These are phyloP conservation scores for Alternaria burnsii DNA, from an alignment of 2,329 filamentous ascomycete species.

Conservation along the genomic window DNA sequence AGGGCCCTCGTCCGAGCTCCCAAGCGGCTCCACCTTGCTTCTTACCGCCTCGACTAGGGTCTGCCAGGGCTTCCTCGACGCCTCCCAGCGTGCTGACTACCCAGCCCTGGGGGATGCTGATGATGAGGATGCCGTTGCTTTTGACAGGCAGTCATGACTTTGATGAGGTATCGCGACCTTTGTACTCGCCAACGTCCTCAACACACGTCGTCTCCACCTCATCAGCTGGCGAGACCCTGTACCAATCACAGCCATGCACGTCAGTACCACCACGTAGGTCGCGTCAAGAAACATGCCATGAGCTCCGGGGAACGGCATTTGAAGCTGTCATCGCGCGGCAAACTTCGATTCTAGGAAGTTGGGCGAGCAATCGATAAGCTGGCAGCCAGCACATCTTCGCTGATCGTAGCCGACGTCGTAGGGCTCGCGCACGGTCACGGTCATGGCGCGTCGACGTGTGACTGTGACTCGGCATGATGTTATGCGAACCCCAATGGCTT, in stretches of 20 bases:
- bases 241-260: constrained; percentile 29
- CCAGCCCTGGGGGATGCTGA: background rate
- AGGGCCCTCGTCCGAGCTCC: constrained; percentile 9
- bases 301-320: background rate
- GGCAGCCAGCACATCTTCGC: background rate
- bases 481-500: constrained; percentile 31
- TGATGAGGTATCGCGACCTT: background rate
- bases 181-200: constrained; percentile 14
- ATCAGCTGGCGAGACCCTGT: background rate
- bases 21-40: constrained; percentile 18
- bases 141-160: background rate
- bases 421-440: constrained; percentile 9
- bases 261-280: constrained; percentile 25
- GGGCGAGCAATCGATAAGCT: background rate
- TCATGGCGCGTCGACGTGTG: constrained; percentile 18
- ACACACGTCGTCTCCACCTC: constrained; percentile 6
- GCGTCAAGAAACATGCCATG: constrained; percentile 18
- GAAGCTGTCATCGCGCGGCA: background rate
- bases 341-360: constrained; percentile 7
- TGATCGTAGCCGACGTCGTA: background rate
- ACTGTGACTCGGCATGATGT: constrained; percentile 29
- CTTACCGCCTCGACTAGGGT: constrained; percentile 21
- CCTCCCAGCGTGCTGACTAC: background rate
- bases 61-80: constrained; percentile 3
- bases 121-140: background rate